A percentile compares a stretch with the other conserved stretches of the same genome.
phyloP scores from a whole-genome alignment of 1,139 yeast genomes.

The Lodderomyces theae region DNA sequence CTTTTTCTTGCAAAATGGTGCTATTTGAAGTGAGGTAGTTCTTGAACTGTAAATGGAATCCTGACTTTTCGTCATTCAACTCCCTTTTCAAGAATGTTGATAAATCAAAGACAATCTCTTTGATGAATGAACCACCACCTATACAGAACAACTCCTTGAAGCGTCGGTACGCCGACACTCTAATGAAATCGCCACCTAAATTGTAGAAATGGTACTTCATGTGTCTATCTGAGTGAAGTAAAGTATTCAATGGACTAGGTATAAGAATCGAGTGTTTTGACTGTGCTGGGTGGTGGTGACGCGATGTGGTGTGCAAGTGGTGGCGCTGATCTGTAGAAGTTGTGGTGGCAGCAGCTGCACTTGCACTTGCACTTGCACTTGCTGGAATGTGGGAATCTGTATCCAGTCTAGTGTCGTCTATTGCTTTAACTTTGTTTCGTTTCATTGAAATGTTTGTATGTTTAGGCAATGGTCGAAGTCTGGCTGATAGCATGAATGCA shows the following conservation, averaged over 20 bases:
- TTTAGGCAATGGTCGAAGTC: constrained; percentile 2
- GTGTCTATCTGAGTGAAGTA: constrained; percentile 15
- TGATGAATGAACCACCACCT: constrained; percentile 38
- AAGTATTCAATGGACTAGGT: constrained; percentile 13
- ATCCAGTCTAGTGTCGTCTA: constrained; percentile 2
- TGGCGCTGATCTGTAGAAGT: not conserved
- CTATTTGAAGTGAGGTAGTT: constrained; percentile 22
- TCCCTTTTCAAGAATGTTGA: constrained; percentile 36
- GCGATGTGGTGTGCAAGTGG: constrained; percentile 1
- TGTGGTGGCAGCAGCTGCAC: not conserved
- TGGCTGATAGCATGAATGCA: not conserved
- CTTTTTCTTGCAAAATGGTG: constrained; percentile 13
- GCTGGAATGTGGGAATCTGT: too few relatives aligned
- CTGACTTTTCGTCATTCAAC: constrained; percentile 18
- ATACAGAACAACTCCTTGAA: constrained; percentile 28
- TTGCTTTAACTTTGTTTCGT: not conserved
- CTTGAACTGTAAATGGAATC: constrained; percentile 23
- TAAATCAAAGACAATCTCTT: constrained; percentile 35
- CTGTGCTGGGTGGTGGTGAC: not conserved
- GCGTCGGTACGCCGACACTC: constrained; percentile 35
- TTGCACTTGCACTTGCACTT: too few relatives aligned
- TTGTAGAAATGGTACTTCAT: constrained; percentile 29
- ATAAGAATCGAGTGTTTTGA: constrained; percentile 14
- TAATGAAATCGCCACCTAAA: constrained; percentile 36
- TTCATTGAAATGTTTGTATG: not conserved